A percentile compares a stretch with the other conserved stretches of the same genome.
phyloP scores from a whole-genome alignment of 192 early-diverging fungal genomes.

The Coemansia sp. region DNA sequence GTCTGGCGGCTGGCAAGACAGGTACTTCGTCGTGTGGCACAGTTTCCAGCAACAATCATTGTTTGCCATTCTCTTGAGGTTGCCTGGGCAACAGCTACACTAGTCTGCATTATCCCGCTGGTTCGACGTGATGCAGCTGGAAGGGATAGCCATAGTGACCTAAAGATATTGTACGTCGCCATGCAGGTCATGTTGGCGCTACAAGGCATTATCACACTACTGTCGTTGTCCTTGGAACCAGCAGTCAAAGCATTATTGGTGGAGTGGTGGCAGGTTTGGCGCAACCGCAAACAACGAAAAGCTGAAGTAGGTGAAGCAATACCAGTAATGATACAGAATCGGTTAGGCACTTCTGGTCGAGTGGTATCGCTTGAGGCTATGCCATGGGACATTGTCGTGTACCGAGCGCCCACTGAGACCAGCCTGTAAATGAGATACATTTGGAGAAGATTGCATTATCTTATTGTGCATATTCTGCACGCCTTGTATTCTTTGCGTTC shows the following conservation, averaged over 20 bases:
- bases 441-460: too few relatives aligned
- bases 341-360: neutral
- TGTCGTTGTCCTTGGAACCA: slow-evolving; percentile 31
- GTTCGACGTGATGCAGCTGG: slow-evolving; percentile 4
- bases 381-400: slow-evolving; percentile 24
- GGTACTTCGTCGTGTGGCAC: slow-evolving; percentile 36
- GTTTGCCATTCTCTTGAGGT: slow-evolving; percentile 31
- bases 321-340: neutral
- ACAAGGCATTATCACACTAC: slow-evolving; percentile 29
- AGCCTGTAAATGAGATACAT: neutral
- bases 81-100: slow-evolving; percentile 30
- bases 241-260: slow-evolving; percentile 13
- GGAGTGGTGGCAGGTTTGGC: slow-evolving; percentile 11
- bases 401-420: neutral
- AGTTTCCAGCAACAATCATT: slow-evolving; percentile 36
- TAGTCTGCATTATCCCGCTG: slow-evolving; percentile 22
- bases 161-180: slow-evolving; percentile 26
- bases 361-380: slow-evolving; percentile 5
- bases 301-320: neutral
- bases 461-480: neutral
- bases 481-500: neutral
- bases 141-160: slow-evolving; percentile 1
- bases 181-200: slow-evolving; percentile 37
- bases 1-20: slow-evolving; percentile 30
- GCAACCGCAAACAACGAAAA: neutral